These are phyloP conservation scores for Globisporangium spinosum DNA, from an alignment of 352 stramenopile genomes.

Conservation along the genomic window DNA sequence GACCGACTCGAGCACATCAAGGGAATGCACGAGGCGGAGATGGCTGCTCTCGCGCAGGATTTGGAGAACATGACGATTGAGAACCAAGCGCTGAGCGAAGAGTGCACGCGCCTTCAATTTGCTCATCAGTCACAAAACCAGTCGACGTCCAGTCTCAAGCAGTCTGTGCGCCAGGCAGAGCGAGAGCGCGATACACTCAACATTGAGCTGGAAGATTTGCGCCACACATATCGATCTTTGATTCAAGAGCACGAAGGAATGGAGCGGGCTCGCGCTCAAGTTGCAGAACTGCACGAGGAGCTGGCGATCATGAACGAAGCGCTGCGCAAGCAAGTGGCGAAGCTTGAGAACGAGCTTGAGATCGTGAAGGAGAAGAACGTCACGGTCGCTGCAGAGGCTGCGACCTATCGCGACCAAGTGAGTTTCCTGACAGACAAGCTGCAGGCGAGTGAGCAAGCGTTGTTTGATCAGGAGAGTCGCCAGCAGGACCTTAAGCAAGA, in stretches of 20 bases:
- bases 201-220: conserved; percentile 76
- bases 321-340: conserved; percentile 54
- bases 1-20: conserved; percentile 57
- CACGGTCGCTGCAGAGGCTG: conserved; percentile 47
- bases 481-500: conserved; percentile 30
- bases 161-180: conserved; percentile 52
- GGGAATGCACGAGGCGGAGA: conserved; percentile 61
- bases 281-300: conserved; percentile 57
- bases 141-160: conserved; percentile 51
- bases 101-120: conserved; percentile 63
- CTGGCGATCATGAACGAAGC: conserved; percentile 57
- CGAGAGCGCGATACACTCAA: conserved; percentile 62
- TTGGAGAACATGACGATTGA: conserved; percentile 88
- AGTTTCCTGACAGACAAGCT: conserved; percentile 77
- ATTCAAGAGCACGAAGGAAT: conserved; percentile 74
- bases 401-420: conserved; percentile 76
- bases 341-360: conserved; percentile 56
- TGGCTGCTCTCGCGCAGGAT: conserved; percentile 64
- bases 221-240: conserved; percentile 66
- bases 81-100: conserved; percentile 82
- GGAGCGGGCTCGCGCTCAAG: conserved; percentile 50
- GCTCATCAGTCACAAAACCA: conserved; percentile 47
- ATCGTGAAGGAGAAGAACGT: conserved; percentile 48
- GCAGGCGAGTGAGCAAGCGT: conserved; percentile 42
- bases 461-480: conserved; percentile 26